Conservation (phyloP, 169 alveolate genomes). For the Cryptosporidium canis region DNA sequence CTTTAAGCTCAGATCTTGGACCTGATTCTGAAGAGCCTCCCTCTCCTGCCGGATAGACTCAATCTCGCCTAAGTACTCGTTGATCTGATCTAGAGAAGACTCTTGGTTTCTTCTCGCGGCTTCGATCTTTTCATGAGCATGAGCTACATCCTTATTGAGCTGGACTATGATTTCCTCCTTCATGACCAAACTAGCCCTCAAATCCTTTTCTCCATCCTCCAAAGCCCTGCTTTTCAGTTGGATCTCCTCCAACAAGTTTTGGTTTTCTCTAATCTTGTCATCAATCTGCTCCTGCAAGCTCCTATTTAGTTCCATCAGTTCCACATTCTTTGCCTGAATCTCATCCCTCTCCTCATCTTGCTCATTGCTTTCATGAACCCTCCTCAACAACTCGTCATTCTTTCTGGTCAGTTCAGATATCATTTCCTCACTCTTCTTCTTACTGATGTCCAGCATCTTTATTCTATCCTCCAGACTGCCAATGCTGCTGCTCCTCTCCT, state of each 20-base stretch:
- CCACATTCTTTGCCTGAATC: not conserved
- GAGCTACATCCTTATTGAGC: not conserved
- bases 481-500: not conserved
- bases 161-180: not conserved
- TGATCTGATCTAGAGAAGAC: not conserved
- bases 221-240: not conserved
- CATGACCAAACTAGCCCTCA: not conserved
- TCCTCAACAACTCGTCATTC: slow-evolving; percentile 22
- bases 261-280: slow-evolving; percentile 16
- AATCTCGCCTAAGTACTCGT: not conserved
- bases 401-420: slow-evolving; percentile 22
- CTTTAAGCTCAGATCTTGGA: not conserved
- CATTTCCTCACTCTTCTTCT: slow-evolving; percentile 33
- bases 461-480: slow-evolving; percentile 49
- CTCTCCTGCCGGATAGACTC: not conserved
- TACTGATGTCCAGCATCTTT: slow-evolving; percentile 54
- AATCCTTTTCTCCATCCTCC: not conserved
- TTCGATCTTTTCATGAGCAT: not conserved
- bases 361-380: not conserved
- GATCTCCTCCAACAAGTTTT: not conserved
- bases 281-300: not conserved
- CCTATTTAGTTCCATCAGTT: not conserved
- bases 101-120: not conserved
- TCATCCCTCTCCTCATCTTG: not conserved
- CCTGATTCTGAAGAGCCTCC: not conserved